phyloP scores from a whole-genome alignment of 78 protist species.

The Capsaspora owczarzaki region DNA sequence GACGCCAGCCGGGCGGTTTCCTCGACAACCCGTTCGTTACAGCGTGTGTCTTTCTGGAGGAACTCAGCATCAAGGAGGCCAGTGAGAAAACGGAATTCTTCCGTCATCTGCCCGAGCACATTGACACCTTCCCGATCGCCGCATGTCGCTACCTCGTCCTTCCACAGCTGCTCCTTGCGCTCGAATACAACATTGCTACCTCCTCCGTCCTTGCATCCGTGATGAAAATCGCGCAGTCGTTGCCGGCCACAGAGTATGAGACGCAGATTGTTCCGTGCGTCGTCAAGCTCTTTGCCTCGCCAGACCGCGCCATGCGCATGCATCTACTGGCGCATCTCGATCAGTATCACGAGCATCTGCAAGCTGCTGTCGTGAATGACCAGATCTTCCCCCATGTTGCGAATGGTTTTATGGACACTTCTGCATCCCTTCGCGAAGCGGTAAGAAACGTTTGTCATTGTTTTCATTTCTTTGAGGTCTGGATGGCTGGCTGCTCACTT shows the following conservation, averaged over 20 bases:
- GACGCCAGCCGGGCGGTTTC: background rate
- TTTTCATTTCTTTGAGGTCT: background rate
- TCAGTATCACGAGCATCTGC: slow-evolving; percentile 32
- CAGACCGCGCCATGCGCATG: slow-evolving; percentile 61
- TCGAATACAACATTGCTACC: background rate
- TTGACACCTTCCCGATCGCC: background rate
- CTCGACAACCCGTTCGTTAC: background rate
- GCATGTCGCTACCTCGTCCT: background rate
- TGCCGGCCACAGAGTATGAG: slow-evolving; percentile 39
- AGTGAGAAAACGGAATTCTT: background rate
- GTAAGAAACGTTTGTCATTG: background rate
- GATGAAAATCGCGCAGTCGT: slow-evolving; percentile 41
- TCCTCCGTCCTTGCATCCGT: background rate
- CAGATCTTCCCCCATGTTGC: background rate
- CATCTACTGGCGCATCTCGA: slow-evolving; percentile 50
- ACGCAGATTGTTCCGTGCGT: slow-evolving; percentile 32
- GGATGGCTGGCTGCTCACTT: background rate
- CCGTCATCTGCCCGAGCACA: background rate
- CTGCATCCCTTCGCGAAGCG: slow-evolving; percentile 51
- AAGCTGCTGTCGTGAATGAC: background rate
- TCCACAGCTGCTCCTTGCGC: background rate
- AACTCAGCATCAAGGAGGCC: background rate
- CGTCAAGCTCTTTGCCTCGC: slow-evolving; percentile 45
- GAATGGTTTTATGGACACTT: slow-evolving; percentile 21
- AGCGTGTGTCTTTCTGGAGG: background rate